Evolutionary conservation across 2,329 filamentous ascomycete species (phyloP).

Genomic region (Lizonia empirigonia): DNA sequence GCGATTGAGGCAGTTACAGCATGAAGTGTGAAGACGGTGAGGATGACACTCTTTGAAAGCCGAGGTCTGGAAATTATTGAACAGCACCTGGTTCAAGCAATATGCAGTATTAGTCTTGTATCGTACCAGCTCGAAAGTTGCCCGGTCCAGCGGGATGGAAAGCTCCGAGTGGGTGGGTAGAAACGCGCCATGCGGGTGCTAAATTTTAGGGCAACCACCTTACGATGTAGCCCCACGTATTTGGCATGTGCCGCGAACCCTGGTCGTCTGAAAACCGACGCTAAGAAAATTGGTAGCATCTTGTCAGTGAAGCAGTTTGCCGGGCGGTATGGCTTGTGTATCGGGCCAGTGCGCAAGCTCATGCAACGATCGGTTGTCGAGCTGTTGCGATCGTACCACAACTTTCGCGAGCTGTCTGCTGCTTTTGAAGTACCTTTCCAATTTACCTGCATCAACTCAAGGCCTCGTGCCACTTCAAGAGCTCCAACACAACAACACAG

Average conservation of each 20-base stretch:
- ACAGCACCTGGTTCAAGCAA: slow-evolving; percentile 19
- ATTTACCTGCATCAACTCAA: slow-evolving; percentile 3
- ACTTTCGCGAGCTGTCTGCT: slow-evolving; percentile 1
- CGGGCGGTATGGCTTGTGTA: slow-evolving; percentile 4
- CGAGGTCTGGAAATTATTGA: slow-evolving; percentile 31
- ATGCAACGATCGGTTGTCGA: slow-evolving; percentile 6
- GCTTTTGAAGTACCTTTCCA: slow-evolving; percentile 15
- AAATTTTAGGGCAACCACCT: slow-evolving; percentile 16
- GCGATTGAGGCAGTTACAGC: slow-evolving; percentile 10
- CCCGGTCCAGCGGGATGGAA: slow-evolving; percentile 13
- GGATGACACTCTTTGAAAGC: slow-evolving; percentile 12
- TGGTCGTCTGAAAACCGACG: slow-evolving; percentile 6
- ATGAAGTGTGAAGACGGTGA: slow-evolving; percentile 16
- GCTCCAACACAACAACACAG: not conserved
- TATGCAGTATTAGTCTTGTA: slow-evolving; percentile 35
- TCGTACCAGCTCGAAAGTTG: slow-evolving; percentile 20
- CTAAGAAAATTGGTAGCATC: slow-evolving; percentile 30
- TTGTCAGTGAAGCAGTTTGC: slow-evolving; percentile 20
- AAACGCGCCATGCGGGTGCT: slow-evolving; percentile 34
- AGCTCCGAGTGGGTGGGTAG: slow-evolving; percentile 26
- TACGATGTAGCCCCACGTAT: slow-evolving; percentile 25
- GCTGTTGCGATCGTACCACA: slow-evolving; percentile 12
- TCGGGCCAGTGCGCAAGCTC: slow-evolving; percentile 22
- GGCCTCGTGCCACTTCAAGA: not conserved
- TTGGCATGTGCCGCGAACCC: slow-evolving; percentile 19